phyloP scores from a whole-genome alignment of 306 rosid genomes.

The Malus orientalis region DNA sequence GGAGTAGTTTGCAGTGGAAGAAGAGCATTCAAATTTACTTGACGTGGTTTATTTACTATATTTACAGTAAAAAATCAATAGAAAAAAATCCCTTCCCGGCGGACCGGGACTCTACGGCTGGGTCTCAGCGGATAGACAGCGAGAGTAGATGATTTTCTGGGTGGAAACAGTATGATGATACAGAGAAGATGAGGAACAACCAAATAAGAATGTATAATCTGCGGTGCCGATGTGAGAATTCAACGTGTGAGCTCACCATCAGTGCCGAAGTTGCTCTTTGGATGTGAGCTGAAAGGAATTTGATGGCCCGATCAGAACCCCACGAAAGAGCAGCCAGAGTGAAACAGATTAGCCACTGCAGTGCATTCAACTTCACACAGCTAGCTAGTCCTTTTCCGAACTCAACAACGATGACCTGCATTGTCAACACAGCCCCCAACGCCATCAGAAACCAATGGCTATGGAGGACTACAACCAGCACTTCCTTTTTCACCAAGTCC shows the following conservation, averaged over 20 bases:
- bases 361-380: conserved; percentile 30
- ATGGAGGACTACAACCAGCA: conserved; percentile 13
- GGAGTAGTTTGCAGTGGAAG: not conserved
- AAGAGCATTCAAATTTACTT: not conserved
- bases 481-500: conserved; percentile 22
- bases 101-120: no score
- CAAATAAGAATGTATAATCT: not conserved
- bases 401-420: conserved; percentile 43
- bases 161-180: not conserved
- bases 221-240: not conserved
- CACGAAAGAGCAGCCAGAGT: conserved; percentile 39
- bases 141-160: not conserved
- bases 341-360: conserved; percentile 40
- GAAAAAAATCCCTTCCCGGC: no score
- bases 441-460: conserved; percentile 29
- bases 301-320: conserved; percentile 15
- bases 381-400: conserved; percentile 16
- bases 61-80: no score
- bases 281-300: not conserved
- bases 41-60: not conserved
- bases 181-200: conserved; percentile 17
- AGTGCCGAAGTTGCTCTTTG: not conserved
- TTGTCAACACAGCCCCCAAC: conserved; percentile 21
- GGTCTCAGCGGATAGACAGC: not conserved
- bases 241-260: not conserved